These are phyloP conservation scores for Lipomyces starkeyi DNA, from an alignment of 805 yeast species.

Conservation along the genomic window DNA sequence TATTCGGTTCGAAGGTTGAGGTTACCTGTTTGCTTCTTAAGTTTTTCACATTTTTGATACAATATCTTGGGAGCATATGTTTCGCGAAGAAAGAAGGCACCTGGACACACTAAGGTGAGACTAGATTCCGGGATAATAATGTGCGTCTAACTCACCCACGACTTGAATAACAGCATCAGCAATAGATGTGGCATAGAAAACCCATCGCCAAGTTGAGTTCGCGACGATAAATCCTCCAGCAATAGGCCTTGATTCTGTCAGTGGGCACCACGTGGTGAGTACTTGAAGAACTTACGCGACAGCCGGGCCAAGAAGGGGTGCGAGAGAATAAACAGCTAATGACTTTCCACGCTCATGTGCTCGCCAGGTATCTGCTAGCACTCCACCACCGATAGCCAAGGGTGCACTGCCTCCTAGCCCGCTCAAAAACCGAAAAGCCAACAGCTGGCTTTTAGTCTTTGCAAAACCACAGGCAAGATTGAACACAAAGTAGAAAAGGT, in stretches of 20 bases:
- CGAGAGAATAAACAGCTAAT: conserved; percentile 70
- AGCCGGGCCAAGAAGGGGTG: conserved; percentile 66
- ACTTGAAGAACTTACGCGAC: conserved; percentile 45
- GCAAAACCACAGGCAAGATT: conserved; percentile 36
- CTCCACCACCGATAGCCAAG: conserved; percentile 88
- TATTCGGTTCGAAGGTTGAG: conserved; percentile 87
- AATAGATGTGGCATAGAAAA: conserved; percentile 70
- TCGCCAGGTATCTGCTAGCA: conserved; percentile 75
- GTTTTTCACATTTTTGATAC: conserved; percentile 54
- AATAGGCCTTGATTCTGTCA: conserved; percentile 42
- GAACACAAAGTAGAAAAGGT: conserved; percentile 36
- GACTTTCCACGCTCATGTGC: conserved; percentile 70
- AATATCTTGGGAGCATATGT: conserved; percentile 72
- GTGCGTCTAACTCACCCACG: conserved; percentile 38
- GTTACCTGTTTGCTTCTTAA: conserved; percentile 75
- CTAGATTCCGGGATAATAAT: not conserved
- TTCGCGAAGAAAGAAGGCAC: conserved; percentile 60
- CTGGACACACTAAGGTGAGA: conserved; percentile 42
- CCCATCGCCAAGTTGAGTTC: conserved; percentile 65
- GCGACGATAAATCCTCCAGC: conserved; percentile 62
- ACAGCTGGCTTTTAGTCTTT: conserved; percentile 61
- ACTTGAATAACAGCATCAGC: conserved; percentile 41
- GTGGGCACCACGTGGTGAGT: not conserved
- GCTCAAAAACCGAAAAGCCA: conserved; percentile 74
- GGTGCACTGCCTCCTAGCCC: conserved; percentile 81